phyloP scores from a whole-genome alignment of 1,139 yeast species.

The Arxiozyma slooffiae region DNA sequence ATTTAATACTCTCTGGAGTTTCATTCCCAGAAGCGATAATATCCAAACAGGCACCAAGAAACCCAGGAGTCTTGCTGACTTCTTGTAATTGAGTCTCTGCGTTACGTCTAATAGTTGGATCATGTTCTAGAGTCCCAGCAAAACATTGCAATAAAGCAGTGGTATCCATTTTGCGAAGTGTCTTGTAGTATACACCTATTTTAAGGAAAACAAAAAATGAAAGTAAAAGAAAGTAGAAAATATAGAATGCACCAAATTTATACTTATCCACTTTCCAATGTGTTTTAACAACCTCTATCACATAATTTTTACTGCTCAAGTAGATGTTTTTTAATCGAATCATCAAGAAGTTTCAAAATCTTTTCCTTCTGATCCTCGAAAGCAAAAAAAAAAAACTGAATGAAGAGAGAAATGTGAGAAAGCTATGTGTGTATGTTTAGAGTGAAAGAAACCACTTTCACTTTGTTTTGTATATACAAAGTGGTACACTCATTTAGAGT shows the following conservation, averaged over 20 bases:
- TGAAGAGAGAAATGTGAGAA: too few relatives aligned
- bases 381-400: too few relatives aligned
- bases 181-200: background rate
- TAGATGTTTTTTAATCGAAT: too few relatives aligned
- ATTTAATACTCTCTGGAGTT: constrained; percentile 48
- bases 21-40: constrained; percentile 45
- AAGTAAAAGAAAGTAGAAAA: background rate
- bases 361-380: too few relatives aligned
- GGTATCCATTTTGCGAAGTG: constrained; percentile 47
- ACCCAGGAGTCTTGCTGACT: constrained; percentile 54
- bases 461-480: too few relatives aligned
- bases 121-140: constrained; percentile 68
- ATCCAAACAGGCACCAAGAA: constrained; percentile 74
- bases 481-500: too few relatives aligned
- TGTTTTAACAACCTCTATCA: too few relatives aligned
- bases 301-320: too few relatives aligned
- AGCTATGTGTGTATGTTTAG: too few relatives aligned
- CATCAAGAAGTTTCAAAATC: too few relatives aligned
- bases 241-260: background rate
- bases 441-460: too few relatives aligned
- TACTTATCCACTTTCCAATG: background rate
- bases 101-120: constrained; percentile 48
- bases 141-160: constrained; percentile 63
- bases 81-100: constrained; percentile 62
- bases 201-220: background rate